A percentile compares a stretch with the other conserved stretches of the same genome.
These are phyloP conservation scores for Simplicillium aogashimaense DNA, from an alignment of 2,329 filamentous ascomycete genomes.

Conservation along the genomic window DNA sequence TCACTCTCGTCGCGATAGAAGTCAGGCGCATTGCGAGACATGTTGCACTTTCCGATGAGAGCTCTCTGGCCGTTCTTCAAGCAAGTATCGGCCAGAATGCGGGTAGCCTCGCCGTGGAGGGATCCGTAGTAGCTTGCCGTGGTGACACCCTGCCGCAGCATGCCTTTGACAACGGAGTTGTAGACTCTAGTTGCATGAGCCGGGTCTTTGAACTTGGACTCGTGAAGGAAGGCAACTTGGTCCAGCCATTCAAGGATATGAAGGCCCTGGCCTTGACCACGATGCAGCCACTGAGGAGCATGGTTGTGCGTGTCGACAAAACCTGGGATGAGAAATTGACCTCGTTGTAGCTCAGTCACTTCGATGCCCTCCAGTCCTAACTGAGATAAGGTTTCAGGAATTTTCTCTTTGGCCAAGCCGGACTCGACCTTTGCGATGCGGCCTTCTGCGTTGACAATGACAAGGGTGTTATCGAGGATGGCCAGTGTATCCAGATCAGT, in stretches of 20 bases:
- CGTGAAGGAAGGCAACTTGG: constrained; percentile 53
- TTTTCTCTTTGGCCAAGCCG: constrained; percentile 6
- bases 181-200: constrained; percentile 44
- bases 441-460: constrained; percentile 17
- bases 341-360: constrained; percentile 19
- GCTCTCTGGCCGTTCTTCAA: constrained; percentile 44
- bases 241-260: constrained; percentile 55
- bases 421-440: constrained; percentile 14
- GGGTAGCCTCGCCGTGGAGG: constrained; percentile 44
- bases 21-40: constrained; percentile 45
- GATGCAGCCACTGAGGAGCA: constrained; percentile 46
- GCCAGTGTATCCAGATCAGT: constrained; percentile 18
- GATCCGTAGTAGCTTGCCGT: constrained; percentile 53
- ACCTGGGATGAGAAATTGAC: constrained; percentile 47
- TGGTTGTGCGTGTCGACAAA: constrained; percentile 62
- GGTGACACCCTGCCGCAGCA: constrained; percentile 52
- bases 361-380: constrained; percentile 4
- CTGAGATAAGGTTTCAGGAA: constrained; percentile 7
- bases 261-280: constrained; percentile 37
- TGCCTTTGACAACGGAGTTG: constrained; percentile 39
- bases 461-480: constrained; percentile 26
- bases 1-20: constrained; percentile 39
- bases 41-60: constrained; percentile 53
- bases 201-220: constrained; percentile 47
- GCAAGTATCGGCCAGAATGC: constrained; percentile 45